Base-by-base conservation (phyloP, 805 yeast genomes). In the Starmerella etchellsii region DNA sequence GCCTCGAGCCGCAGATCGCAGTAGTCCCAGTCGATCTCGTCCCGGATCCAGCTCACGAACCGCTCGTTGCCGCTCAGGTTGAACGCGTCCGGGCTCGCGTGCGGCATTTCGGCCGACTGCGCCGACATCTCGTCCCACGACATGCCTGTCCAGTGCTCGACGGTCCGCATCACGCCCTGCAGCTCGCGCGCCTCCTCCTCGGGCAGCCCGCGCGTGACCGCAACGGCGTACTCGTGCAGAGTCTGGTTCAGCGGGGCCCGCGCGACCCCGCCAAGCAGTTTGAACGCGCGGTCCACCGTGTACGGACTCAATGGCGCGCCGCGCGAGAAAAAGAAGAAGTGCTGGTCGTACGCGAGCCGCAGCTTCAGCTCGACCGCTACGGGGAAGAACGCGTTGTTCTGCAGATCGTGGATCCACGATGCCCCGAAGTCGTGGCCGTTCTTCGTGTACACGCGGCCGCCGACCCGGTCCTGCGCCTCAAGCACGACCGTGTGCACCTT, bases 391-490 rank as follows among this genome's bases (percentile, higher is more conserved):
- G 68, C 67, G 54, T 84, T 84, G 28, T 70, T 65, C 32, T 82
- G 59, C 0, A 83, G 73, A 50, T 83, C 94, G 54, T 84, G 95
- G 51, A 80, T 80, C 95, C 95, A 84, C 4, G 85, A 71, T 0
- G 93, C 94, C 0, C 95, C 95, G 18, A 82, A 49, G 55, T 83
- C 94, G 51, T 78, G 76, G 4, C 54, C 48, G n/a, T 37, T 36
- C 56, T 65, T 66, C 0, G 81, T 76, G 13, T 60, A 50, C 4
- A 76, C 57, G 42, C 93, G 59, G 1, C 93, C 94, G 3, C 93
- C 93, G 2, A 77, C 51, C 30, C 81, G 59, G 42, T 67, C 66
- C 51, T 79, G 69, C 0, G 85, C 83, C 49, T 81, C 94, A 9
- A 82, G 41, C 0, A 82, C 51, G 4, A 70, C 46, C n/a, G 73